Base-by-base conservation (phyloP, 805 yeast species). In the Cephaloascus albidus region DNA sequence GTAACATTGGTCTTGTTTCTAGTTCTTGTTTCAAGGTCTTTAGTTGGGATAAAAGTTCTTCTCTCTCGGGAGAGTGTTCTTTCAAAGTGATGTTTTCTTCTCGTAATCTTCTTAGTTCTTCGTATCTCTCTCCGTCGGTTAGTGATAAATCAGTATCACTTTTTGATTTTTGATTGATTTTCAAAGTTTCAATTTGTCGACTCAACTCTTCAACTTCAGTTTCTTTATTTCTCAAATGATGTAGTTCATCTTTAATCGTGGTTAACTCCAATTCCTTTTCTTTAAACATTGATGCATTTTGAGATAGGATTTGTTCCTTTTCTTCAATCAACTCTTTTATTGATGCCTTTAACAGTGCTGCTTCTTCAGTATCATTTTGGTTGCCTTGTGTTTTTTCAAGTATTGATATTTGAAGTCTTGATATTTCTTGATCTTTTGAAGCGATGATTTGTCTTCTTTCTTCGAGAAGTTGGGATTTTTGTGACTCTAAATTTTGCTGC, bases 1-100 rank as follows among this genome's bases (percentile, higher is more conserved):
- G 63, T 30, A 59, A 50, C 0, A 70, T 54, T 1, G 76, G 76
- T 39, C 74, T 51, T 38, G 53, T 45, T 10, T 56, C 58, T 3
- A 66, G 14, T 16, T 31, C 33, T n/a, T 31, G 6, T 16, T n/a
- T 14, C 33, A 31, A 31, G 6, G 10, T 6, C 6, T 8, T 31
- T 6, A 31, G 18, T n/a, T 31, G 33, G 14, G 16, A 8, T 31
- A 31, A 14, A 6, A 31, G 14, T 16, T 31, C 33, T 16, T 31
- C 33, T 16, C 18, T 31, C 16, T 31, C 33, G 6, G 33, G 33
- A 8, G 33, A n/a, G 6, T 8, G 6, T 15, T 8, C 14, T 16
- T 31, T 31, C 33, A 31, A 31, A 8, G 6, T 16, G 6, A 31
- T 16, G 6, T 8, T n/a, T n/a, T 31, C 33, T 31, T 31, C 16